These are phyloP conservation scores for Cardamine resedifolia DNA, from an alignment of 345 rosid genomes.

Conservation along the genomic window DNA sequence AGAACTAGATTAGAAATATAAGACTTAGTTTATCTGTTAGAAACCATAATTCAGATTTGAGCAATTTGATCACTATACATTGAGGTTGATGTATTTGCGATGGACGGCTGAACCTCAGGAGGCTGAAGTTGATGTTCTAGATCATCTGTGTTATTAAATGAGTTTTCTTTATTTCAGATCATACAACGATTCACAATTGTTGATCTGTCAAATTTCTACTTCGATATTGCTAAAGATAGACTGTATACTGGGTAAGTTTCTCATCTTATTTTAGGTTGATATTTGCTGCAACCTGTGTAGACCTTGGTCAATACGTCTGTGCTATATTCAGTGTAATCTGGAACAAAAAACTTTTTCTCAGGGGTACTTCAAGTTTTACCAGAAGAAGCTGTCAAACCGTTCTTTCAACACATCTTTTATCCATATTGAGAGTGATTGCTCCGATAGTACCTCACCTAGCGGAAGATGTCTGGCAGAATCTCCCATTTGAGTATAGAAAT, in stretches of 20 bases:
- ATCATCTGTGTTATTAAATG: constrained; percentile 2
- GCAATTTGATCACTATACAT: constrained; percentile 9
- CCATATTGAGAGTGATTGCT: constrained; percentile 74
- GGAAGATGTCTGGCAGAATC: constrained; percentile 94
- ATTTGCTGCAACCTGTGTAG: neutral
- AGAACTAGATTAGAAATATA: neutral
- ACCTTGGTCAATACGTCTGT: neutral
- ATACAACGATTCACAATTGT: constrained; percentile 82
- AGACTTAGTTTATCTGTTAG: neutral
- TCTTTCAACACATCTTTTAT: constrained; percentile 83
- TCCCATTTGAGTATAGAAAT: constrained; percentile 59
- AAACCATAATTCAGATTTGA: constrained; percentile 1
- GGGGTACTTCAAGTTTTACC: constrained; percentile 74
- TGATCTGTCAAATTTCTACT: constrained; percentile 92
- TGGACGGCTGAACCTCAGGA: constrained; percentile 10
- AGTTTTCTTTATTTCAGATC: constrained; percentile 52
- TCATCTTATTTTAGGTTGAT: constrained; percentile 13
- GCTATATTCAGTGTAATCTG: constrained; percentile 10
- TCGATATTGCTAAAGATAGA: constrained; percentile 94
- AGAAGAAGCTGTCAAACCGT: constrained; percentile 97
- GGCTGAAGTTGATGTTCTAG: constrained; percentile 8
- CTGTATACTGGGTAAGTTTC: constrained; percentile 87
- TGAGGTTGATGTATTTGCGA: constrained; percentile 1
- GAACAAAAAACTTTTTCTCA: constrained; percentile 39
- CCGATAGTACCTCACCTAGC: constrained; percentile 95